Evolutionary conservation across 2,329 filamentous ascomycete species (phyloP), one percentile per base, ranked within the genome.

Genomic region (Colletotrichum abscissum): DNA sequence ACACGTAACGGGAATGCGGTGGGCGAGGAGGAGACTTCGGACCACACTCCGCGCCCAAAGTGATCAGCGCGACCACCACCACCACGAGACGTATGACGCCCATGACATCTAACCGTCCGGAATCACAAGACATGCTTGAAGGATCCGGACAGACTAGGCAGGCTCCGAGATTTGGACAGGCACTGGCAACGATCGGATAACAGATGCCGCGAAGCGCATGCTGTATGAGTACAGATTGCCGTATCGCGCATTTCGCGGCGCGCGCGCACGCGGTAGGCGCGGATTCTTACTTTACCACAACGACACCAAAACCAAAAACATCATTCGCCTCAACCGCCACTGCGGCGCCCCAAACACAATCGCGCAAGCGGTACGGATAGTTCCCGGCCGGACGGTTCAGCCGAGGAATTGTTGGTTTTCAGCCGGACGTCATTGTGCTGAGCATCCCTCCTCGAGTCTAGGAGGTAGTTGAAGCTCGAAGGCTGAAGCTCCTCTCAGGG

Each of bases 11-110:
- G 55, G 60, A 63, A 59, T 66, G 67, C 30, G 59, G 52, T 59
- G 62, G 73, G 64, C 59, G 42, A 42, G 35, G 42, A 57, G 63
- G 67, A 54, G 33, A 57, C 68, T 72, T 81, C 81, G 81, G 81
- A 73, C 67, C 62, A 5, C 46, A 66, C 71, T 73, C 71, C 71
- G 67, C 79, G 63, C 64, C 63, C 57, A 59, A 74, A 74, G 30
- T 57, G 58, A 46, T 62, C 59, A 73, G 72, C 46, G 38, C 42
- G 42, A 42, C 30, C 38, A 42, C 38, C 38, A 42, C 38, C 38
- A 19, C 12, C 12, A 42, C 38, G 12, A 35, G 58, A 58, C 30
- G 1, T 28, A n/a, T 49, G 38, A 55, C 62, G 46, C 56, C 49
- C 26, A 55, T 49, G 42, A 35, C 49, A 19, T 24, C 49, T n/a